phyloP scores from a whole-genome alignment of 352 stramenopile genomes.

The Globisporangium polare region DNA sequence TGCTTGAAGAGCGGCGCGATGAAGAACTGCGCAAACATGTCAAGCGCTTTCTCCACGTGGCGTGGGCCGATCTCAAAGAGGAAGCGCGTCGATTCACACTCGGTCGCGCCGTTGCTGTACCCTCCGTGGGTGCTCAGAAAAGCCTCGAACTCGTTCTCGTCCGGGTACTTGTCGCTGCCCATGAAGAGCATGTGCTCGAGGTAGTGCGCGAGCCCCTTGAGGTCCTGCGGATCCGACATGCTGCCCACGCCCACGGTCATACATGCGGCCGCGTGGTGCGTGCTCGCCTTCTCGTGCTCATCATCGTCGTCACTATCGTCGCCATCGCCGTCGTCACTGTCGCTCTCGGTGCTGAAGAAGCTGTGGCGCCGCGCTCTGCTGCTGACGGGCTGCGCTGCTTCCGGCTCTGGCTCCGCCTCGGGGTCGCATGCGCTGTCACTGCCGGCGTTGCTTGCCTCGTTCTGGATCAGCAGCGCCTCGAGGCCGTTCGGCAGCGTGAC shows the following conservation, averaged over 20 bases:
- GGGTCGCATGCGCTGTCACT: background rate
- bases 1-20: constrained; percentile 71
- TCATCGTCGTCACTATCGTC: constrained; percentile 17
- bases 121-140: constrained; percentile 87
- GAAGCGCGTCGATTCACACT: constrained; percentile 89
- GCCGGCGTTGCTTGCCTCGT: constrained; percentile 13
- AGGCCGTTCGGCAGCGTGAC: constrained; percentile 64
- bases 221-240: constrained; percentile 45
- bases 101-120: constrained; percentile 89
- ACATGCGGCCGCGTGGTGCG: constrained; percentile 40
- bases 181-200: constrained; percentile 95
- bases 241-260: constrained; percentile 56
- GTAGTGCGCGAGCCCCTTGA: constrained; percentile 77
- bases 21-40: constrained; percentile 94
- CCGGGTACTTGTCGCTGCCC: constrained; percentile 87
- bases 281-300: constrained; percentile 12
- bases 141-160: constrained; percentile 89
- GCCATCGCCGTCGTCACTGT: constrained; percentile 8
- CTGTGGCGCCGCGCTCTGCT: constrained; percentile 11
- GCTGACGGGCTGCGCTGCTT: background rate
- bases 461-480: constrained; percentile 60
- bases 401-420: constrained; percentile 1
- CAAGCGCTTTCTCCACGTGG: constrained; percentile 53
- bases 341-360: constrained; percentile 14
- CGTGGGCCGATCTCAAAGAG: constrained; percentile 81